These are phyloP conservation scores for Collybia mongolica DNA, from an alignment of 768 basidiomycete species.

Conservation along the genomic window DNA sequence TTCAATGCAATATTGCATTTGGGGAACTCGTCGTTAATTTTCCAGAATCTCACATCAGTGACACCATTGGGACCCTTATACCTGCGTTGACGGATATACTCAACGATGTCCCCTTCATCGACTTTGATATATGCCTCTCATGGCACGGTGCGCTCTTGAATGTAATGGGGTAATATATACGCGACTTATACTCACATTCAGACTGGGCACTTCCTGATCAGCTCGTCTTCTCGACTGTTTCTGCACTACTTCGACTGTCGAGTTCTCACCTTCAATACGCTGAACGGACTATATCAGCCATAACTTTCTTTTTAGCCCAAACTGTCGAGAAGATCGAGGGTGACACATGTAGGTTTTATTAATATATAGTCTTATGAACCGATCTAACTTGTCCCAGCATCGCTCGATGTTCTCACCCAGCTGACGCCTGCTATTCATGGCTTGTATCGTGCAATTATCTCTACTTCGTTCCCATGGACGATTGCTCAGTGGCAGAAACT, in stretches of 20 bases:
- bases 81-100: constrained; percentile 66
- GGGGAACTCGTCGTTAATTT: constrained; percentile 74
- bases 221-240: constrained; percentile 75
- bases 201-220: constrained; percentile 90
- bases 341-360: constrained; percentile 47
- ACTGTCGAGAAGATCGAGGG: constrained; percentile 55
- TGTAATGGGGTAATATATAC: background rate
- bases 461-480: constrained; percentile 75
- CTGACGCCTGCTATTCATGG: constrained; percentile 83
- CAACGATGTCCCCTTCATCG: constrained; percentile 67
- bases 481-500: constrained; percentile 62
- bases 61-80: constrained; percentile 52
- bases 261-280: constrained; percentile 49
- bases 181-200: constrained; percentile 24
- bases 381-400: constrained; percentile 33
- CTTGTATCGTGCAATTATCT: constrained; percentile 81
- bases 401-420: constrained; percentile 70
- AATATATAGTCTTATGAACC: background rate
- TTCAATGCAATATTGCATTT: constrained; percentile 82
- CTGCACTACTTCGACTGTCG: constrained; percentile 70
- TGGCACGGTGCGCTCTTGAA: constrained; percentile 64
- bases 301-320: constrained; percentile 57
- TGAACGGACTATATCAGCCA: constrained; percentile 51
- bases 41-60: constrained; percentile 47
- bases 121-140: constrained; percentile 75